These are phyloP conservation scores for Zoysia japonica DNA, from an alignment of 176 grass and related monocot genomes.

Conservation along the genomic window DNA sequence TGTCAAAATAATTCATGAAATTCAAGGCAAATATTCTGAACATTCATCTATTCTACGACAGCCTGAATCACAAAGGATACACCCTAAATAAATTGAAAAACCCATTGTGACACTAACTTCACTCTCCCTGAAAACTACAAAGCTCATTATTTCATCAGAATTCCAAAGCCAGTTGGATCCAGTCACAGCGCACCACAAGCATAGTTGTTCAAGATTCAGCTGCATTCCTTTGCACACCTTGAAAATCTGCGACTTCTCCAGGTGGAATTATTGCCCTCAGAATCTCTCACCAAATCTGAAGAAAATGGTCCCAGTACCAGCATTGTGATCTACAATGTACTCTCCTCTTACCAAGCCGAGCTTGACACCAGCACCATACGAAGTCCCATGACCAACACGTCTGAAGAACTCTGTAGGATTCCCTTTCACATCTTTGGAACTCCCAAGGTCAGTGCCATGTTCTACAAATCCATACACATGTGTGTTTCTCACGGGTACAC, in stretches of 20 bases:
- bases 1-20: constrained; percentile 16
- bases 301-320: constrained; percentile 80
- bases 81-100: constrained; percentile 28
- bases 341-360: constrained; percentile 92
- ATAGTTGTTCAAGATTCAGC: constrained; percentile 4
- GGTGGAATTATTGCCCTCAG: constrained; percentile 30
- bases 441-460: constrained; percentile 91
- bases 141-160: constrained; percentile 43
- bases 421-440: constrained; percentile 93
- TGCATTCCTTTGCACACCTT: not conserved
- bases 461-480: constrained; percentile 83
- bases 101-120: constrained; percentile 26
- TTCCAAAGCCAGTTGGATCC: constrained; percentile 20
- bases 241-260: not conserved
- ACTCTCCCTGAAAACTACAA: constrained; percentile 31
- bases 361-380: constrained; percentile 85
- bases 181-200: constrained; percentile 9
- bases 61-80: constrained; percentile 8
- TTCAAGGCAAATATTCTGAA: constrained; percentile 10
- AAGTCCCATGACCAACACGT: constrained; percentile 83
- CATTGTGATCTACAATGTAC: constrained; percentile 92
- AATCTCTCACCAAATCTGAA: constrained; percentile 96
- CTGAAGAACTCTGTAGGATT: constrained; percentile 95
- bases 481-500: constrained; percentile 76
- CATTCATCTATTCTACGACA: constrained; percentile 33